Evolutionary conservation across 2,329 filamentous ascomycete genomes (phyloP).

Genomic region (Pseudogymnoascus sp.): DNA sequence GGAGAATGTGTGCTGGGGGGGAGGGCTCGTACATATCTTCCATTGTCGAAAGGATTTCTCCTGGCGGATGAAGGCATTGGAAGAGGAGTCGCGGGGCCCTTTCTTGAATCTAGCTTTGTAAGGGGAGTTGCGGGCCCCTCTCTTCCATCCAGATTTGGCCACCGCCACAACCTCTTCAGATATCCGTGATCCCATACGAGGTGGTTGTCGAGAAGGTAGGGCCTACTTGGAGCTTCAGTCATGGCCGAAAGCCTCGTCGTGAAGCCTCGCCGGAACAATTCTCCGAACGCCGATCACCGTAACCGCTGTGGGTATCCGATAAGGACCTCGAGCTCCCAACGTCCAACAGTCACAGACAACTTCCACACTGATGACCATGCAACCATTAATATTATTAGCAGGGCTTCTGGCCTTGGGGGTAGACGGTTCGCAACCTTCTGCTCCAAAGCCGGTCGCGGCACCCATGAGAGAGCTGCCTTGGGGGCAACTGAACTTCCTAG

Average conservation of each 20-base stretch:
- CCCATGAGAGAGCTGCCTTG: conserved; percentile 80
- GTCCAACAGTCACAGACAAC: not conserved
- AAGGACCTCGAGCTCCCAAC: not conserved
- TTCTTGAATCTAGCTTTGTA: not conserved
- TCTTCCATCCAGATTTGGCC: not conserved
- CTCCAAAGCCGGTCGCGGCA: conserved; percentile 68
- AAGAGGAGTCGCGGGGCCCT: not conserved
- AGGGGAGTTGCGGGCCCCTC: not conserved
- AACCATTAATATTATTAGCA: not conserved
- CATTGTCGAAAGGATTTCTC: not conserved
- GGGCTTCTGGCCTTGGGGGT: not conserved
- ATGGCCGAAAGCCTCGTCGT: not conserved
- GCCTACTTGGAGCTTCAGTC: not conserved
- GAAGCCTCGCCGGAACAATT: conserved; percentile 1
- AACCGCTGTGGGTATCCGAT: conserved; percentile 3
- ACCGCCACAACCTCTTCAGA: not conserved
- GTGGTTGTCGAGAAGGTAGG: not conserved
- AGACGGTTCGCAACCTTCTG: conserved; percentile 61
- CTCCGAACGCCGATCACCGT: not conserved
- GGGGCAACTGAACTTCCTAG: conserved; percentile 93
- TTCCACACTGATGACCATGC: not conserved
- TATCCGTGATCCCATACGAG: not conserved
- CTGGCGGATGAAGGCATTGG: not conserved
- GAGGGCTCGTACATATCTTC: not conserved
- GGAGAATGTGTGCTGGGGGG: not conserved